Conservation (phyloP, 2,329 filamentous ascomycete species). For the Metarhizium rileyi region DNA sequence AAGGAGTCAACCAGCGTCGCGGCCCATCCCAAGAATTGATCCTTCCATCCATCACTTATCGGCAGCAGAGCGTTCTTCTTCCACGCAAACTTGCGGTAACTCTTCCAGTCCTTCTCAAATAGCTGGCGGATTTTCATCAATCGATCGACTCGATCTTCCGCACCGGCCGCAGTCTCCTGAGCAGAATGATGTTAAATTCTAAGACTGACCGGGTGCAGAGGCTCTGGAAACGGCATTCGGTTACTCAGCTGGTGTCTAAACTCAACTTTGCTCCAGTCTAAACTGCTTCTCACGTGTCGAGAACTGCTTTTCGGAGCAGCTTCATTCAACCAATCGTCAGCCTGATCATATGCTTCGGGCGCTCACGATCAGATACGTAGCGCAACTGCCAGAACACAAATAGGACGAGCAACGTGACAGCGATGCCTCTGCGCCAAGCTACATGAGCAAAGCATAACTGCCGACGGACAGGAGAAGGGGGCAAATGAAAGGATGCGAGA, state of each 20-base stretch:
- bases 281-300: not conserved
- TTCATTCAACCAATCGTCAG: not conserved
- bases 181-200: not conserved
- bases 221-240: not conserved
- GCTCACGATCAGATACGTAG: not conserved
- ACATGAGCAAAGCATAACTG: not conserved
- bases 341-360: not conserved
- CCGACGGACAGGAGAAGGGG: too few species aligned
- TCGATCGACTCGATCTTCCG: not conserved
- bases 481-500: too few species aligned
- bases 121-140: conserved; percentile 19
- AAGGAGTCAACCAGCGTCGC: conserved; percentile 58
- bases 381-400: not conserved
- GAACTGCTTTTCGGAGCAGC: not conserved
- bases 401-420: not conserved
- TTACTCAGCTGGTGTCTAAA: not conserved
- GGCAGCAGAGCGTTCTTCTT: conserved; percentile 53
- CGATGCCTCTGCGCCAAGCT: not conserved
- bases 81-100: conserved; percentile 55
- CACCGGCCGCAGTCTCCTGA: not conserved
- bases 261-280: not conserved
- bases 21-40: conserved; percentile 58
- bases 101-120: conserved; percentile 29
- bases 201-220: not conserved
- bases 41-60: conserved; percentile 37